Base-by-base conservation (phyloP, 2,329 filamentous ascomycete species). In the Arthroderma sp. region DNA sequence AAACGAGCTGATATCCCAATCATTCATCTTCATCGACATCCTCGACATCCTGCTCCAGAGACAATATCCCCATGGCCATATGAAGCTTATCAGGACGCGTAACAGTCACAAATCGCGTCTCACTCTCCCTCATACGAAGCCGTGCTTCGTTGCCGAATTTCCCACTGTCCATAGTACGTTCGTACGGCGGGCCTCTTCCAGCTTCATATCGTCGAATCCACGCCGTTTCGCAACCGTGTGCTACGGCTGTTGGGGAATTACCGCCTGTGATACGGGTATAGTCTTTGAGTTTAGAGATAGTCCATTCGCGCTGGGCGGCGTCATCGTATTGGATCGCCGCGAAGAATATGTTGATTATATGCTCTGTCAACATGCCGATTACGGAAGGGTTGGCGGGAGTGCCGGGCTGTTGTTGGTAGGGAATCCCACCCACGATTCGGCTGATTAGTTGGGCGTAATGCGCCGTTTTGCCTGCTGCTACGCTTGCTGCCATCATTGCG, bases 231-330 rank as follows among this genome's bases (percentile, higher is more conserved):
- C 86, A 94, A 1, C 86, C 87, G 40, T 77, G 72, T 0, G 85
- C 85, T 50, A 95, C 89, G 36, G 87, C 78, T 31, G 78, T 75
- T 1, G 86, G 83, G 1, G 83, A 86, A 55, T 86, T 82, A 83
- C 86, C 95, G 0, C 91, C 91, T 0, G 86, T 94, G 5, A 91
- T 70, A 1, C 80, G 77, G 2, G 83, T 77, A 34, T 94, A 80
- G 53, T 86, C 80, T 53, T 79, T 74, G 45, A 95, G 72, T 29
- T 83, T 78, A 31, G 74, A 72, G 50, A 95, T 73, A 0, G 82
- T 75, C 84, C 86, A 94, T 46, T 75, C 73, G 1, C 91, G 78
- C 56, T 96, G 87, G 0, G 64, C 67, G 4, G 77, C 61, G 47
- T 85, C 77, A 54, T 77, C 77, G 59, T 80, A 93, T 71, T 94